Evolutionary conservation across 768 basidiomycete species (phyloP).

Genomic region (Neoboletus brunneissimus): DNA sequence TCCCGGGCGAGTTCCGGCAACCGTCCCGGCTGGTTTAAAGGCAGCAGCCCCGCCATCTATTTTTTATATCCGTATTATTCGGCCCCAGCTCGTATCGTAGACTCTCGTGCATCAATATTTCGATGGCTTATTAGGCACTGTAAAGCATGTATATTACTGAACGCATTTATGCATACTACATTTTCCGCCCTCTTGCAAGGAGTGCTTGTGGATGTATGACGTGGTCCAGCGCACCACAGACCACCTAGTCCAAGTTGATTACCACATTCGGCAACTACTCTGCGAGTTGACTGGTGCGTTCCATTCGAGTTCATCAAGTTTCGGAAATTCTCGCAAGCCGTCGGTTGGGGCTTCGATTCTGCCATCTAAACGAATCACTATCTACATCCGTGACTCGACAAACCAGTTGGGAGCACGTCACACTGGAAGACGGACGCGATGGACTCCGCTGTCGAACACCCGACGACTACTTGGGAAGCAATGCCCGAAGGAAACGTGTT

Average conservation of each 20-base stretch:
- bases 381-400: background rate
- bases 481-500: slow-evolving; percentile 87
- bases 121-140: background rate
- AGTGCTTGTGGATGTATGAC: background rate
- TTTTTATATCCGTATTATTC: background rate
- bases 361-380: background rate
- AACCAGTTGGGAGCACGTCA: background rate
- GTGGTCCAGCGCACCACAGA: too few species aligned
- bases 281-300: background rate
- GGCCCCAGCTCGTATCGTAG: background rate
- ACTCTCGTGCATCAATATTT: background rate
- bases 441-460: slow-evolving; percentile 57
- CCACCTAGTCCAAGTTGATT: background rate
- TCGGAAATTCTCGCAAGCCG: background rate
- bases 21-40: background rate
- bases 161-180: background rate
- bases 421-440: slow-evolving; percentile 12
- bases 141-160: slow-evolving; percentile 9
- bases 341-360: background rate
- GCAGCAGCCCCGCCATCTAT: background rate
- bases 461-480: slow-evolving; percentile 84
- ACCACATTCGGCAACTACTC: background rate
- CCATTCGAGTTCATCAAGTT: background rate
- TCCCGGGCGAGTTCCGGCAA: background rate
- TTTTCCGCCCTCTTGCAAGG: background rate